Base-by-base conservation (phyloP, 257 asterid species). In the Petunia axillaris region DNA sequence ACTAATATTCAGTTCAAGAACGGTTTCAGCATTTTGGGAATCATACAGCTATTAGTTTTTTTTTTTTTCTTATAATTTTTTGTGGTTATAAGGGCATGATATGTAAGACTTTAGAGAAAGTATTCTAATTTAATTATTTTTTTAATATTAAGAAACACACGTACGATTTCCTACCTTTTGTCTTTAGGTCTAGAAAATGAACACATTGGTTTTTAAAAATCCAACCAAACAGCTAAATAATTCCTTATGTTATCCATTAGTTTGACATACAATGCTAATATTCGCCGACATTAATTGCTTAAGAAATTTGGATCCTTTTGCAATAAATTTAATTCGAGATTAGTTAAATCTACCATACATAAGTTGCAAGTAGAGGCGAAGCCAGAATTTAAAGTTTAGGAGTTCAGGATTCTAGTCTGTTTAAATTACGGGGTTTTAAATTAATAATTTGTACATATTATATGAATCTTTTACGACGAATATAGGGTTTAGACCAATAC, bases 161-260 rank as follows among this genome's bases (percentile, higher is more conserved):
- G 77, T 48, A 71, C 46, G 10, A 41, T 71, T 71, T 48, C 77
- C 77, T 48, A 71, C 77, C 10, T 71, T 71, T 50, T 39, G 77
- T 71, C 77, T 71, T 35, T 48, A 71, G 77, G 77, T 50, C 10
- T 35, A 48, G 52, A 71, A 46, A 50, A 35, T 50, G 37, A 35
- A 48, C 60, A 71, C 60, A 71, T 71, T 60, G 35, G 13, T 60
- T 60, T 60, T 60, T 15, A 16, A 70, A 70, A n/a, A 8, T 70
- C 16, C 16, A 70, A 71, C 77, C 60, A 50, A 71, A 71, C 44
- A 71, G 44, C 77, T 71, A 71, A 48, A 44, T 71, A 46, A 71
- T 71, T 71, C 77, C 62, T 71, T 71, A 35, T 50, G 62, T 50
- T 71, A 71, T 71, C 77, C 44, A 71, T 71, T 71, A 1, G 35